phyloP scores from a whole-genome alignment of 495 filamentous ascomycete species.

The Daldinia childiae region DNA sequence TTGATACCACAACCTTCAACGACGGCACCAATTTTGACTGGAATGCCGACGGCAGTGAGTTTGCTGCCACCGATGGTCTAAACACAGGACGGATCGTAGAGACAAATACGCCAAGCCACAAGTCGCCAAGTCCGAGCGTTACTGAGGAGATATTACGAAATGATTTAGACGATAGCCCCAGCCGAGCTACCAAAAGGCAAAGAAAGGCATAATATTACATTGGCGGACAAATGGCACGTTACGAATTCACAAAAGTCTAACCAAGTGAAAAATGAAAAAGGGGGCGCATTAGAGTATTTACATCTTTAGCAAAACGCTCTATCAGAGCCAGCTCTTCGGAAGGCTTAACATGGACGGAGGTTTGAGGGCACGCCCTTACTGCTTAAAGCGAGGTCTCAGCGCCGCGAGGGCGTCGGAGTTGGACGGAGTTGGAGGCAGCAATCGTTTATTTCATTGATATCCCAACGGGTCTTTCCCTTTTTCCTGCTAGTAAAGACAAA shows the following conservation, averaged over 20 bases:
- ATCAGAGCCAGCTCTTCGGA: not conserved
- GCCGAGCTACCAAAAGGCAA: constrained; percentile 52
- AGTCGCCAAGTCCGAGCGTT: constrained; percentile 56
- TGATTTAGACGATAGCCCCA: constrained; percentile 51
- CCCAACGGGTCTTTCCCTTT: constrained; percentile 1
- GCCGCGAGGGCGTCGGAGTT: constrained; percentile 29
- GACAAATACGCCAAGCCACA: constrained; percentile 45
- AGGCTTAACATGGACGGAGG: constrained; percentile 5
- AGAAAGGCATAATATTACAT: constrained; percentile 41
- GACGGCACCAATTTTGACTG: constrained; percentile 38
- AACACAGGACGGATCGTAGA: constrained; percentile 47
- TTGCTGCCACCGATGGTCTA: constrained; percentile 33
- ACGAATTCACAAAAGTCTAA: not conserved
- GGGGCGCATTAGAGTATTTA: not conserved
- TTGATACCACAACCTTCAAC: constrained; percentile 43
- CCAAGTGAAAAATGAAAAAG: not conserved
- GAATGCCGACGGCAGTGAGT: constrained; percentile 38
- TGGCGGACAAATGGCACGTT: not conserved
- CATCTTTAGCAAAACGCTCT: not conserved
- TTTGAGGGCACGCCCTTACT: not conserved
- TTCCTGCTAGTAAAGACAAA: constrained; percentile 2
- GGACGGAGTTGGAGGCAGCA: constrained; percentile 14
- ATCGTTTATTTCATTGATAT: constrained; percentile 33
- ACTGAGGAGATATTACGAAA: constrained; percentile 57
- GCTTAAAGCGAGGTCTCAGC: not conserved